phyloP scores from a whole-genome alignment of 345 rosid species.

The Clarkia xantiana region DNA sequence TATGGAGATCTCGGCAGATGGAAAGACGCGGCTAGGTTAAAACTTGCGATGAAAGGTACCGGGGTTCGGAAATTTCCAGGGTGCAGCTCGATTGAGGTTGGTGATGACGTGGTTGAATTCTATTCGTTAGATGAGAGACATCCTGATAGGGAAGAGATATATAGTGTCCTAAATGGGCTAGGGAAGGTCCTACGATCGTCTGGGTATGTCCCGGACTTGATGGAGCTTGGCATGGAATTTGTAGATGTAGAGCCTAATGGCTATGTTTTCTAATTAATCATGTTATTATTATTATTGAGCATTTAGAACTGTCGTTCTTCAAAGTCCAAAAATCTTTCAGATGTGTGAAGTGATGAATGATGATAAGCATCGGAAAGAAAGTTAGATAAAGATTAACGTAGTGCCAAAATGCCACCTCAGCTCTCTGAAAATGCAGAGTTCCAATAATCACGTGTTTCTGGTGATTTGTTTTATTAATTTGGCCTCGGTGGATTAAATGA shows the following conservation, averaged over 20 bases:
- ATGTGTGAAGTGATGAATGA: too few species aligned
- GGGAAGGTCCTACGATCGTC: constrained; percentile 21
- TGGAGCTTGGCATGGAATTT: constrained; percentile 10
- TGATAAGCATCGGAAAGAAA: too few species aligned
- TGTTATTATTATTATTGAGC: too few species aligned
- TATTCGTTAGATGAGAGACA: constrained; percentile 64
- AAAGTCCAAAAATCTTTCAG: too few species aligned
- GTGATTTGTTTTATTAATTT: too few species aligned
- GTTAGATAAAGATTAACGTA: too few species aligned
- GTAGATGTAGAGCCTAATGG: neutral
- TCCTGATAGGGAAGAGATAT: constrained; percentile 33
- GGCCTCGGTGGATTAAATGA: too few species aligned
- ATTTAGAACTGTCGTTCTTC: too few species aligned
- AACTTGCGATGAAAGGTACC: constrained; percentile 70
- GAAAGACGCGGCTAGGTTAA: constrained; percentile 57
- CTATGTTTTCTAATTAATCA: too few species aligned
- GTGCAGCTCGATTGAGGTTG: constrained; percentile 58
- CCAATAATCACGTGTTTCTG: too few species aligned
- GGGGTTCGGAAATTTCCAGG: constrained; percentile 68
- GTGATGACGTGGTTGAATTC: constrained; percentile 48
- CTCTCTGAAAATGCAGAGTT: too few species aligned
- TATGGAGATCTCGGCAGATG: constrained; percentile 59
- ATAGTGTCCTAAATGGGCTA: constrained; percentile 35
- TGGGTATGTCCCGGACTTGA: constrained; percentile 14
- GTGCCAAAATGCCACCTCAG: too few species aligned